phyloP scores from a whole-genome alignment of 2,329 filamentous ascomycete genomes.

The Alternaria angustiovoidea region DNA sequence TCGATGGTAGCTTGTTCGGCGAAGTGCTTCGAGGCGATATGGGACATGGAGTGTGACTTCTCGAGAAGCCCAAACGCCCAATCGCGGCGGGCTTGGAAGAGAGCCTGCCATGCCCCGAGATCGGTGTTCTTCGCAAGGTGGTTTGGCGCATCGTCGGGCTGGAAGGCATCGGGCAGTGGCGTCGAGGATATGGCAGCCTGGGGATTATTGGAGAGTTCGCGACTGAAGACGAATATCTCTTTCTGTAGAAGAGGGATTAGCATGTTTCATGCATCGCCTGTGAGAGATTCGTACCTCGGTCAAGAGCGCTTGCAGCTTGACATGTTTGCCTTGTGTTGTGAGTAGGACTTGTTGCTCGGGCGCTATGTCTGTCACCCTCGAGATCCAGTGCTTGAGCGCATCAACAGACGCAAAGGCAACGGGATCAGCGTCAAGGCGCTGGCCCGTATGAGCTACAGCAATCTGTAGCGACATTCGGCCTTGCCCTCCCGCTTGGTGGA shows the following conservation, averaged over 20 bases:
- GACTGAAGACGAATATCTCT: slow-evolving; percentile 93
- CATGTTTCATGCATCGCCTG: background rate
- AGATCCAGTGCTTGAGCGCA: slow-evolving; percentile 83
- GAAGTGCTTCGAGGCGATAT: slow-evolving; percentile 70
- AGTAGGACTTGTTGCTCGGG: slow-evolving; percentile 84
- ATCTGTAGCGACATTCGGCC: slow-evolving; percentile 84
- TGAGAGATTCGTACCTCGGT: slow-evolving; percentile 69
- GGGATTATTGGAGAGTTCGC: slow-evolving; percentile 60
- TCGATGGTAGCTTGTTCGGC: slow-evolving; percentile 78
- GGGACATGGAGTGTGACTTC: slow-evolving; percentile 72
- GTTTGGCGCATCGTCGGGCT: slow-evolving; percentile 74
- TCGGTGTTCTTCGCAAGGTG: slow-evolving; percentile 81
- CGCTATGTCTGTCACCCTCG: slow-evolving; percentile 76
- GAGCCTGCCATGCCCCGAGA: slow-evolving; percentile 84
- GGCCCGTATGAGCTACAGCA: slow-evolving; percentile 91
- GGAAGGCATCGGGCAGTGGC: slow-evolving; percentile 65
- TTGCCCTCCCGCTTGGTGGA: slow-evolving; percentile 31
- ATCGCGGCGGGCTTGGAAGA: slow-evolving; percentile 80
- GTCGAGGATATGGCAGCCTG: slow-evolving; percentile 60
- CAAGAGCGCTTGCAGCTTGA: slow-evolving; percentile 80
- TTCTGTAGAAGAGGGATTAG: slow-evolving; percentile 61
- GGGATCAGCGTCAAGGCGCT: slow-evolving; percentile 81
- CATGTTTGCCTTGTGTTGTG: slow-evolving; percentile 82
- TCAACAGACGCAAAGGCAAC: slow-evolving; percentile 80
- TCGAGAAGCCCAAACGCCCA: slow-evolving; percentile 80